phyloP scores from a whole-genome alignment of 768 basidiomycete genomes.

The Saitozyma sp. region DNA sequence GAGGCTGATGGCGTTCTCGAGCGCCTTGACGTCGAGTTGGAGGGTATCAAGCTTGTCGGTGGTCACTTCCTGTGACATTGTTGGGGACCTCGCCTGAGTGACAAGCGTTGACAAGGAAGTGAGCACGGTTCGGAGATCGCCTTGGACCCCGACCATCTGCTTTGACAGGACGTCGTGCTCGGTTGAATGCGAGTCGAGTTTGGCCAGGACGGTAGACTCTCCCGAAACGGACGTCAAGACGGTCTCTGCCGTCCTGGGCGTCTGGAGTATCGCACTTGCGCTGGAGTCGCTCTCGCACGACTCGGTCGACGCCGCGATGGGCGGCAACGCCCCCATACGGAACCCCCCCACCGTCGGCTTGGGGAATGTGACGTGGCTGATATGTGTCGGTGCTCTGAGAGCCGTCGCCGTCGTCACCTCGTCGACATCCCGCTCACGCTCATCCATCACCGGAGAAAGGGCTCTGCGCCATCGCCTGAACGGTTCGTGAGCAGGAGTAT shows the following conservation, averaged over 20 bases:
- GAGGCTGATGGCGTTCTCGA: conserved; percentile 42
- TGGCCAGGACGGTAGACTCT: conserved; percentile 31
- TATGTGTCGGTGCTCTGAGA: conserved; percentile 23
- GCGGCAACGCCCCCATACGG: conserved; percentile 3
- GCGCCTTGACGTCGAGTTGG: conserved; percentile 36
- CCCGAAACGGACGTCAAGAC: conserved; percentile 5
- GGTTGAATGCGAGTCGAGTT: conserved; percentile 30
- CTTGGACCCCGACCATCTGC: conserved; percentile 33
- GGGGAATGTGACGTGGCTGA: conserved; percentile 44
- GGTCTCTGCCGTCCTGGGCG: conserved; percentile 21
- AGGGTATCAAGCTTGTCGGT: conserved; percentile 35
- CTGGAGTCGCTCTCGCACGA: background rate
- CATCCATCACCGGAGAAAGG: conserved; percentile 3
- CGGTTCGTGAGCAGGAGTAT: background rate
- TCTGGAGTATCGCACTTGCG: conserved; percentile 9
- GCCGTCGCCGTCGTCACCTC: conserved; percentile 8
- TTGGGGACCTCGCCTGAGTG: background rate
- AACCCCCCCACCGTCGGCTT: conserved; percentile 36
- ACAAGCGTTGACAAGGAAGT: conserved; percentile 18
- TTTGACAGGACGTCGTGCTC: conserved; percentile 26
- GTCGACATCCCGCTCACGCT: conserved; percentile 4
- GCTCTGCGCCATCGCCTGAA: background rate
- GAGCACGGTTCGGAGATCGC: conserved; percentile 25
- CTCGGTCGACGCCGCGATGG: no score
- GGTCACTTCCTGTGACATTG: background rate